phyloP scores from a whole-genome alignment of 106 monocot genomes.

The Vanilla planifolia region DNA sequence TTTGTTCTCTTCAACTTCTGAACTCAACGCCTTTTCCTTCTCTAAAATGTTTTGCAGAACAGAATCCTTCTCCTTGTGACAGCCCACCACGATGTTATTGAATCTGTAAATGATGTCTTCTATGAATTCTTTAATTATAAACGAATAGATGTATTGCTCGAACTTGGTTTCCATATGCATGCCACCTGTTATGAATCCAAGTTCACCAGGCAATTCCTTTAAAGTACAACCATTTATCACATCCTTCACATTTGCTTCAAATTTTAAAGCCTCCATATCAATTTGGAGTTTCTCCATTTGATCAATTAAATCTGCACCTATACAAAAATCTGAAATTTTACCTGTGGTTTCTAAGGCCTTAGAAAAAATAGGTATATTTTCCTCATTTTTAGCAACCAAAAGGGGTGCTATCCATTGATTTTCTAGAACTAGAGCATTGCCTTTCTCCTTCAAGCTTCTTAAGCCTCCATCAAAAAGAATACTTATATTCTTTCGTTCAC shows the following conservation, averaged over 20 bases:
- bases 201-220: slow-evolving; percentile 19
- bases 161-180: slow-evolving; percentile 19
- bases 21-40: slow-evolving; percentile 26
- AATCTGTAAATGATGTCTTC: slow-evolving; percentile 20
- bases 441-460: slow-evolving; percentile 16
- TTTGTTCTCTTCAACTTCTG: slow-evolving; percentile 28
- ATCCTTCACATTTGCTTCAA: slow-evolving; percentile 36
- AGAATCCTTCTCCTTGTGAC: slow-evolving; percentile 20
- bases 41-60: slow-evolving; percentile 14
- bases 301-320: slow-evolving; percentile 10
- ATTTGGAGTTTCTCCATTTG: slow-evolving; percentile 27
- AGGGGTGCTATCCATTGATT: slow-evolving; percentile 17
- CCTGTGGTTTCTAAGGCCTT: slow-evolving; percentile 17
- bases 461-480: slow-evolving; percentile 5
- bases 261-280: slow-evolving; percentile 32
- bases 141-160: slow-evolving; percentile 20
- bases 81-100: slow-evolving; percentile 12
- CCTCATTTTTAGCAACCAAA: slow-evolving; percentile 24
- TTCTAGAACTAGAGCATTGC: slow-evolving; percentile 20
- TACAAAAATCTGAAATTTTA: slow-evolving; percentile 13
- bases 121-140: slow-evolving; percentile 19
- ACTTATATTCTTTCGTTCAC: slow-evolving; percentile 21
- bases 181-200: slow-evolving; percentile 5
- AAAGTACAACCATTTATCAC: slow-evolving; percentile 22
- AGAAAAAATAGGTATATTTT: slow-evolving; percentile 10